phyloP scores from a whole-genome alignment of 306 rosid species.

The Sophora flavescens region DNA sequence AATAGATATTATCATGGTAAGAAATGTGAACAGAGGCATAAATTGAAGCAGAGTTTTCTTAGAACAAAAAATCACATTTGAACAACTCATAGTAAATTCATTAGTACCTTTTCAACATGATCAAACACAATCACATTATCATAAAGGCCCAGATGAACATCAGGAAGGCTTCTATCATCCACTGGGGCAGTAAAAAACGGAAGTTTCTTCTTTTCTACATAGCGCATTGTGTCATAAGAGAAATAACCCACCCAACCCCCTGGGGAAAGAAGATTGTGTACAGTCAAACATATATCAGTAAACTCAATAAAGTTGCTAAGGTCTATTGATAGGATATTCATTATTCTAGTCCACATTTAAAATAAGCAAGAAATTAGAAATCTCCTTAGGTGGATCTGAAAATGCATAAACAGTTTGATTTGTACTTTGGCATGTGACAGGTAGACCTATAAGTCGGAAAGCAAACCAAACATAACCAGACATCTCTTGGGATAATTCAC shows the following conservation, averaged over 20 bases:
- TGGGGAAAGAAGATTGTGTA: conserved; percentile 43
- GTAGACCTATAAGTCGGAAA: conserved; percentile 1
- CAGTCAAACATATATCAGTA: conserved; percentile 28
- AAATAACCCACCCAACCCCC: conserved; percentile 99
- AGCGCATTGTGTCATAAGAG: conserved; percentile 97
- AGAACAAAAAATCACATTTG: not conserved
- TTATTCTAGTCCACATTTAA: conserved; percentile 4
- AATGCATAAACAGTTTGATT: not conserved
- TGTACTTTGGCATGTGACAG: conserved; percentile 13
- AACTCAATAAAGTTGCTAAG: conserved; percentile 28
- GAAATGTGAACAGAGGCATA: not conserved
- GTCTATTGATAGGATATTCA: conserved; percentile 9
- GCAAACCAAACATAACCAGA: conserved; percentile 4
- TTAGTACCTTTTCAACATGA: conserved; percentile 88
- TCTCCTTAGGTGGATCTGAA: not conserved
- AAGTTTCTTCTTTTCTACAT: conserved; percentile 88
- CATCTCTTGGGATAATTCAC: not conserved
- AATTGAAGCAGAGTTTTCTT: conserved; percentile 22
- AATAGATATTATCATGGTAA: not conserved
- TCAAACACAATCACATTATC: conserved; percentile 92
- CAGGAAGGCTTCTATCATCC: conserved; percentile 95
- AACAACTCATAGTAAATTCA: conserved; percentile 26
- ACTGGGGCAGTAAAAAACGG: conserved; percentile 86
- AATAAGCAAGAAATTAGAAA: conserved; percentile 7
- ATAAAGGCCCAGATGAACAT: conserved; percentile 93